Evolutionary conservation across 2,329 filamentous ascomycete species (phyloP), one percentile per base, ranked within the genome.

Genomic region (Clarireedia hainanense): DNA sequence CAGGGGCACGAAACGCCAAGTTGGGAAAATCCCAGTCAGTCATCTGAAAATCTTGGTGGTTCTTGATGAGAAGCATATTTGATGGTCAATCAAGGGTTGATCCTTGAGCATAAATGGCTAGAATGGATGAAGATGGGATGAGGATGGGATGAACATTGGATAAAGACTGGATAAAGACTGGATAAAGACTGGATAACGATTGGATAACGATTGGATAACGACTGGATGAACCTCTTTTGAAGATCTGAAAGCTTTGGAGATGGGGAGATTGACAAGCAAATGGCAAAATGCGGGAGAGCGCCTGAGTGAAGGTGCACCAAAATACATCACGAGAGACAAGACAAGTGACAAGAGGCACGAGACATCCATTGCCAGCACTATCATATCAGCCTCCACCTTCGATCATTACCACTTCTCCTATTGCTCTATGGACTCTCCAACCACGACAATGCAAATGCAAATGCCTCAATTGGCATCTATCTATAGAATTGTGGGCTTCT

Each of bases 401-500:
- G 7, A 30, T 30, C 10, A 10, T 30, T 30, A 30, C n/a, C 23
- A 20, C 7, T 23, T 45, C 42, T 45, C 42, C 42, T 45, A 45
- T 45, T 20, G n/a, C 10, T 20, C 17, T 23, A 34, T 43, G 10
- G 27, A 43, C 23, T 42, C 37, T 36, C 30, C 39, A 15, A 26
- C 20, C 10, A 24, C 50, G 34, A 36, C 20, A 24, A 20, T 20
- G 10, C 15, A 12, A 30, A 30, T 30, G 10, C 27, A 30, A 30
- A 7, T 30, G 7, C 27, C 27, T 30, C 27, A 30, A 30, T 23
- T 27, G 4, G 5, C 30, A 42, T 43, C 50, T 52, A 52, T 52
- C 50, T 42, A 52, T 52, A 52, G 50, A 52, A 43, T 52, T 52
- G 39, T 52, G 39, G 40, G 30, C 40, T 51, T 7, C 15, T 15